phyloP scores from a whole-genome alignment of 768 basidiomycete species.

The Rubroboletus satanas region DNA sequence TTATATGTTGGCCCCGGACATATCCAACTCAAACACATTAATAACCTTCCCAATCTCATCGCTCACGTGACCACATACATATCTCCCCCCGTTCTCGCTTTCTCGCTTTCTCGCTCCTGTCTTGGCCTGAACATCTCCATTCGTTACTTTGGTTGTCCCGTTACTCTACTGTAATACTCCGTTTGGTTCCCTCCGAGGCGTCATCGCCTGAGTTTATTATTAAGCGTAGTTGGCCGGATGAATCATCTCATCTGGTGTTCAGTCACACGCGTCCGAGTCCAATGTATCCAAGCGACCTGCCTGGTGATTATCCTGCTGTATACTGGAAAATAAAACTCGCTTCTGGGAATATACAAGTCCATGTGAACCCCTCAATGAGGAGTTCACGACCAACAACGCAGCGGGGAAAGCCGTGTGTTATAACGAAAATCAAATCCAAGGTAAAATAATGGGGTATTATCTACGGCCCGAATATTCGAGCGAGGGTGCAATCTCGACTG shows the following conservation, averaged over 20 bases:
- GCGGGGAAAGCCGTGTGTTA: background rate
- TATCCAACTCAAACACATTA: slow-evolving; percentile 4
- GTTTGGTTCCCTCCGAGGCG: no score
- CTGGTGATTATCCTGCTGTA: background rate
- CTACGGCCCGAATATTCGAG: background rate
- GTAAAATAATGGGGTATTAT: background rate
- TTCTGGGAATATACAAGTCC: background rate
- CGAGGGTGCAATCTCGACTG: no score
- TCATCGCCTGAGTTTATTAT: no score
- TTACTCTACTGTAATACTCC: no score
- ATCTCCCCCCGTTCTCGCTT: background rate
- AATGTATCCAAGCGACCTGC: no score
- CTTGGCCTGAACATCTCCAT: no score
- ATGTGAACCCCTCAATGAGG: background rate
- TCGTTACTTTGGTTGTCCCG: no score
- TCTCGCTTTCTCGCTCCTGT: no score
- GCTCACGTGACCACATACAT: slow-evolving; percentile 18
- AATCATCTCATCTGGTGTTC: background rate
- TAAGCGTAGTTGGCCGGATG: no score
- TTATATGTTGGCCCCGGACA: slow-evolving; percentile 5
- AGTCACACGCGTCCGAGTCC: background rate
- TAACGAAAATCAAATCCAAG: background rate
- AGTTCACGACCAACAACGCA: background rate
- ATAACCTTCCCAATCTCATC: slow-evolving; percentile 20
- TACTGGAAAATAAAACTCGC: background rate